phyloP scores from a whole-genome alignment of 2,329 filamentous ascomycete species.

The Chrysosporium keratinophilum region DNA sequence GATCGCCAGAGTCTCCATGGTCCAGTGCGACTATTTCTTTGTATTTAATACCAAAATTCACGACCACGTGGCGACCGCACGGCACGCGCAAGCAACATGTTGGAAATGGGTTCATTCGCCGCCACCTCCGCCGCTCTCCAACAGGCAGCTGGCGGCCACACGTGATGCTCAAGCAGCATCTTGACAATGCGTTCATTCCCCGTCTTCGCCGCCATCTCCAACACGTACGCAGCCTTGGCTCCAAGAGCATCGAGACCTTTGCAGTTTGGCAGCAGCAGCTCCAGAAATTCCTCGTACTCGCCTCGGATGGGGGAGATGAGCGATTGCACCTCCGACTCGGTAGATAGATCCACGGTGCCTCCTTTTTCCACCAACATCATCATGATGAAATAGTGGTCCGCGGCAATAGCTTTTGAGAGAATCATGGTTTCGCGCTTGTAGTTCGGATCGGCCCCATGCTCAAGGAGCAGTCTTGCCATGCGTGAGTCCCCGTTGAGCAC shows the following conservation, averaged over 20 bases:
- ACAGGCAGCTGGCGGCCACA: not conserved
- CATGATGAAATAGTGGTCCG: not conserved
- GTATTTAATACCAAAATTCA: too few species aligned
- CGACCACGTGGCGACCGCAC: too few species aligned
- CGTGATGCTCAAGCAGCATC: not conserved
- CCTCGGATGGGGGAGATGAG: not conserved
- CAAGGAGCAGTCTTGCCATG: not conserved
- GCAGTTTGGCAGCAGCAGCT: not conserved
- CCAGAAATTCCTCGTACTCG: not conserved
- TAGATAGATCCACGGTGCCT: not conserved
- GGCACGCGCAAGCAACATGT: not conserved
- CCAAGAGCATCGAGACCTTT: not conserved
- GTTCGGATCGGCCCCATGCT: conserved; percentile 26
- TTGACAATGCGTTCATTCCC: not conserved
- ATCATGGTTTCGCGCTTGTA: conserved; percentile 5
- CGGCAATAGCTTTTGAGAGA: not conserved
- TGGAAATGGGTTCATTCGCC: not conserved
- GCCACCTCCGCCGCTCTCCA: not conserved
- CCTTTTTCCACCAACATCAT: not conserved
- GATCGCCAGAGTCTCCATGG: too few species aligned
- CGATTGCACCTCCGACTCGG: not conserved
- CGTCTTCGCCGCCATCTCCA: not conserved
- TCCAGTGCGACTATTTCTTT: too few species aligned
- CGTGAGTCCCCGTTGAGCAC: not conserved
- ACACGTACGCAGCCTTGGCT: not conserved